Percentiles rank a stretch among this genome's conserved stretches.
Conservation (phyloP, 805 yeast genomes). For the Yarrowia yakushimensis region DNA sequence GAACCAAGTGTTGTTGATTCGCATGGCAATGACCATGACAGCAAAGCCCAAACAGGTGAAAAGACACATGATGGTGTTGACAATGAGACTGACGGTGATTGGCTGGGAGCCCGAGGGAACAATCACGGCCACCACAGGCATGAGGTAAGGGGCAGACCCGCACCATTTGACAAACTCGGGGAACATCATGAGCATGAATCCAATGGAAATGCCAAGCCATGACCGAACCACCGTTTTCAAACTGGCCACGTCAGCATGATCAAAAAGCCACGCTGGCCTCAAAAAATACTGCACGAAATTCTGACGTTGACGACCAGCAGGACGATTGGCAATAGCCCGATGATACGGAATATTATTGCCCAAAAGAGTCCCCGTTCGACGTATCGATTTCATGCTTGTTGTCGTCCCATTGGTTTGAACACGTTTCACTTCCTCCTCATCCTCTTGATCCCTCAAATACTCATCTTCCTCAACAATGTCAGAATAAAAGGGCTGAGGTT, state of each 20-base stretch:
- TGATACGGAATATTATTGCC: conserved; percentile 16
- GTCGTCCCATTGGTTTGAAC: conserved; percentile 2
- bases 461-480: background rate
- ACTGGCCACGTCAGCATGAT: background rate
- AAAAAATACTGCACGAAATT: background rate
- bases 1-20: conserved; percentile 14
- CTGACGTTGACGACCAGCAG: background rate
- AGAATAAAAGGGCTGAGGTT: background rate
- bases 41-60: background rate
- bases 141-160: background rate
- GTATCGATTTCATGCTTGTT: background rate
- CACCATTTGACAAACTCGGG: conserved; percentile 2
- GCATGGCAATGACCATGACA: conserved; percentile 13
- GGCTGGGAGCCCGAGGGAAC: conserved; percentile 1
- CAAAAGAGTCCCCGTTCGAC: background rate
- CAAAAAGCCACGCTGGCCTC: conserved; percentile 10
- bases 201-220: conserved; percentile 3
- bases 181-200: conserved; percentile 9
- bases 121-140: conserved; percentile 4
- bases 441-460: background rate
- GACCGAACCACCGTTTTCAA: background rate
- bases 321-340: conserved; percentile 6
- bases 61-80: conserved; percentile 16
- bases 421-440: background rate
- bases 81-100: background rate